Conservation (phyloP, 202 grass and related monocot genomes). For the Schoenoplectus tabernaemontani region DNA sequence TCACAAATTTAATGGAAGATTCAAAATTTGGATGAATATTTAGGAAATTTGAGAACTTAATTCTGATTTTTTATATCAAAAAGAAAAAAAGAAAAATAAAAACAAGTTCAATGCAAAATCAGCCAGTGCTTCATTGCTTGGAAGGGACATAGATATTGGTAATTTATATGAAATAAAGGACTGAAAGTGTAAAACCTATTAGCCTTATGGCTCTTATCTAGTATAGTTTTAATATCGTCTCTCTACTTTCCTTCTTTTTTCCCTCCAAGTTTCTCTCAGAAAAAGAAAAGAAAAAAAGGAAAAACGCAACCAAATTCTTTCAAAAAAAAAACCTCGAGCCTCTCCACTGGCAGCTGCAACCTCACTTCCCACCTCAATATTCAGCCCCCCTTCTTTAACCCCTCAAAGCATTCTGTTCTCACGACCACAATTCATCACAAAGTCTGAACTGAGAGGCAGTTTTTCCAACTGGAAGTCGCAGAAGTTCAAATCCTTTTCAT, state of each 20-base stretch:
- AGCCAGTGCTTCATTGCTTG: too few relatives aligned
- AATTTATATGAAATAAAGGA: neutral
- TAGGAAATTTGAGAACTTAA: too few relatives aligned
- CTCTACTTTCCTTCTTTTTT: neutral
- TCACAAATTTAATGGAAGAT: too few relatives aligned
- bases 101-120: too few relatives aligned
- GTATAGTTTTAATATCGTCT: neutral
- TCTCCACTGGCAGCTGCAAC: slow-evolving; percentile 21
- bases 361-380: slow-evolving; percentile 22
- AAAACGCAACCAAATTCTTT: neutral
- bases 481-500: slow-evolving; percentile 6
- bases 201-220: slow-evolving; percentile 2
- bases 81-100: too few relatives aligned
- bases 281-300: neutral
- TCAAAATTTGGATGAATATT: too few relatives aligned
- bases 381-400: slow-evolving; percentile 4
- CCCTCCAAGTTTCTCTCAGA: slow-evolving; percentile 15
- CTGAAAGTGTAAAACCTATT: neutral
- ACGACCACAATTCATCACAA: slow-evolving; percentile 9
- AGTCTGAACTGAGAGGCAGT: neutral
- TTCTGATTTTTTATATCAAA: too few relatives aligned
- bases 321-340: neutral
- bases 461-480: neutral
- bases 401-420: slow-evolving; percentile 14
- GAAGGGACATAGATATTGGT: neutral